These are phyloP conservation scores for Piedraia hortae DNA, from an alignment of 2,329 filamentous ascomycete species.

Conservation along the genomic window DNA sequence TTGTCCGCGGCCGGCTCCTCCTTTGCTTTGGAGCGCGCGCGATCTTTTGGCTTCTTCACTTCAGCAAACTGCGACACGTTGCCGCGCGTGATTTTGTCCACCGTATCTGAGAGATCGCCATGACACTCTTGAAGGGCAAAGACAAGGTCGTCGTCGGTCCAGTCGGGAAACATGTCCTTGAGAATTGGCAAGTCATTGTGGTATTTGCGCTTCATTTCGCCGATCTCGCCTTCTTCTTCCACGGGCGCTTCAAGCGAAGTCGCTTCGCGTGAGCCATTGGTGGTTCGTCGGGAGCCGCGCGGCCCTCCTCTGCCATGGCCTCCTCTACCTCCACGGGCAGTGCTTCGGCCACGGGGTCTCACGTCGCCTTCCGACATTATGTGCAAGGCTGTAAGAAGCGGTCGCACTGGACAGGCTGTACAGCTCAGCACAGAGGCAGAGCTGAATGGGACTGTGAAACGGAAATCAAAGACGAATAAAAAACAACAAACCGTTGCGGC, in stretches of 20 bases:
- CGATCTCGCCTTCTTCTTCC: constrained; percentile 69
- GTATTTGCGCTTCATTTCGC: constrained; percentile 76
- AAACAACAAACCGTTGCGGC: too few relatives aligned
- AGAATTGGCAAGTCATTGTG: constrained; percentile 51
- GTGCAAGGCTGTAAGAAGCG: constrained; percentile 4
- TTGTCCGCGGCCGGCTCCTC: constrained; percentile 28
- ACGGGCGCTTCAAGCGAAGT: constrained; percentile 30
- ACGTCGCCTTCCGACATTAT: constrained; percentile 86
- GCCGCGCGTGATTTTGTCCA: constrained; percentile 56
- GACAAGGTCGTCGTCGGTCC: constrained; percentile 84
- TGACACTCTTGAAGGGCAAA: constrained; percentile 76
- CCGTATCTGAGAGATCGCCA: constrained; percentile 43
- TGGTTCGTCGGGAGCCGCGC: constrained; percentile 17
- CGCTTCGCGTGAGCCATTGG: constrained; percentile 29
- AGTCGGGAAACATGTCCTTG: constrained; percentile 81
- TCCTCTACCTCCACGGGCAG: constrained; percentile 61
- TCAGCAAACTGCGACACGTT: constrained; percentile 62
- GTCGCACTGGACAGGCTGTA: too few relatives aligned
- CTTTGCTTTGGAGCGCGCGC: constrained; percentile 43
- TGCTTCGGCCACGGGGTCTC: constrained; percentile 74
- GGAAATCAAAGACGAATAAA: too few relatives aligned
- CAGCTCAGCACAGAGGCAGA: too few relatives aligned
- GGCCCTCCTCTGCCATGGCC: constrained; percentile 27
- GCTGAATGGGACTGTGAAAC: too few relatives aligned
- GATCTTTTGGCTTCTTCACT: constrained; percentile 55